A percentile compares a stretch with the other conserved stretches of the same genome.
These are phyloP conservation scores for Gyromitra esculenta DNA, from an alignment of 2,329 filamentous ascomycete genomes.

Conservation along the genomic window DNA sequence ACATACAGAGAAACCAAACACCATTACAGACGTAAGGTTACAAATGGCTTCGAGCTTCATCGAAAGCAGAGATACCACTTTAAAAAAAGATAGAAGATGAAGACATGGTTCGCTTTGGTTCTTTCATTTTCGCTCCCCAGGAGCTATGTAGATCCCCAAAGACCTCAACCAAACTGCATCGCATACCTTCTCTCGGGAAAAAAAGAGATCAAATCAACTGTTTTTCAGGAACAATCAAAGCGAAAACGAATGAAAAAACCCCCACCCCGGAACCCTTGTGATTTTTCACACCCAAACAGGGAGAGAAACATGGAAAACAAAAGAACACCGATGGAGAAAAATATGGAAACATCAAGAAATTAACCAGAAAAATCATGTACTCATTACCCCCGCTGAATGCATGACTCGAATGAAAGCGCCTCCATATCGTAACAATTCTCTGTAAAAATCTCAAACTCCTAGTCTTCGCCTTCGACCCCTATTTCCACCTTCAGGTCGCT, in stretches of 20 bases:
- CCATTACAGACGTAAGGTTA: neutral
- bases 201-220: slow-evolving; percentile 10
- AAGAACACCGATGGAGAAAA: slow-evolving; percentile 44
- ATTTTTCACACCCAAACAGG: slow-evolving; percentile 41
- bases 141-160: slow-evolving; percentile 34
- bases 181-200: neutral
- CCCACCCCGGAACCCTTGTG: slow-evolving; percentile 42
- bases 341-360: slow-evolving; percentile 48
- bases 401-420: slow-evolving; percentile 51
- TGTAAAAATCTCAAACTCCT: slow-evolving; percentile 39
- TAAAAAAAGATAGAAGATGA: slow-evolving; percentile 15
- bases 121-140: slow-evolving; percentile 41
- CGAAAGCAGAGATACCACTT: slow-evolving; percentile 5
- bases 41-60: slow-evolving; percentile 13
- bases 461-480: slow-evolving; percentile 74
- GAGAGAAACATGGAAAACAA: slow-evolving; percentile 33
- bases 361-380: slow-evolving; percentile 50
- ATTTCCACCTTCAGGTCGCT: slow-evolving; percentile 83
- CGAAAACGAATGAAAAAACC: slow-evolving; percentile 35
- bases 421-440: slow-evolving; percentile 50
- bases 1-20: slow-evolving; percentile 33
- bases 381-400: slow-evolving; percentile 50
- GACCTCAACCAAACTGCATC: neutral
- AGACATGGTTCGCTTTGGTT: slow-evolving; percentile 7
- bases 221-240: slow-evolving; percentile 29